Conservation (phyloP, 2,329 filamentous ascomycete genomes). For the Hysterium pulicare region DNA sequence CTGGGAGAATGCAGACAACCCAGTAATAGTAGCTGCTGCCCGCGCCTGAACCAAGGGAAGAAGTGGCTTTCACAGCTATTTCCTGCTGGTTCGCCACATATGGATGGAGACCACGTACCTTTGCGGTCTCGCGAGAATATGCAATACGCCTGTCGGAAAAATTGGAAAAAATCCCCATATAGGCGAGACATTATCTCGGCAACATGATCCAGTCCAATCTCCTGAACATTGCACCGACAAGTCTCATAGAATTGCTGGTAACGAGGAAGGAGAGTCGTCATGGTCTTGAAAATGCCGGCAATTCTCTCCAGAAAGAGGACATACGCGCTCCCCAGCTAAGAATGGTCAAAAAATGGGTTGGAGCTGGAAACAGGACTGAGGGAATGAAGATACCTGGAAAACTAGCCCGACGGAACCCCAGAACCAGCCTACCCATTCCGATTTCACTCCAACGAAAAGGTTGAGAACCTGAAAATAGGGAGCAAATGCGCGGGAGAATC, state of each 20-base stretch:
- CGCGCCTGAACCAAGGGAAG: too few species aligned
- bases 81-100: too few species aligned
- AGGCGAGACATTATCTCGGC: conserved; percentile 21
- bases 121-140: conserved; percentile 20
- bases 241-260: conserved; percentile 21
- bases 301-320: conserved; percentile 21
- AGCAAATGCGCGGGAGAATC: conserved; percentile 20
- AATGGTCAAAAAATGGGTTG: not conserved
- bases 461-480: conserved; percentile 26
- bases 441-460: conserved; percentile 13
- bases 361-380: not conserved
- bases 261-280: conserved; percentile 19
- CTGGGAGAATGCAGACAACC: too few species aligned
- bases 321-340: conserved; percentile 20
- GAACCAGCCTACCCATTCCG: conserved; percentile 21
- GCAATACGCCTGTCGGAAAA: conserved; percentile 23
- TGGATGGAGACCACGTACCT: too few species aligned
- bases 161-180: conserved; percentile 25
- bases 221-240: conserved; percentile 9
- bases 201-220: conserved; percentile 12
- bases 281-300: conserved; percentile 21
- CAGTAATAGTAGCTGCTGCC: too few species aligned
- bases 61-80: too few species aligned
- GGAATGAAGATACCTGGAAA: conserved; percentile 21
- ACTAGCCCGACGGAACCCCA: conserved; percentile 22